Base-by-base conservation (phyloP, 345 rosid species). In the Euphorbia pulcherrima region DNA sequence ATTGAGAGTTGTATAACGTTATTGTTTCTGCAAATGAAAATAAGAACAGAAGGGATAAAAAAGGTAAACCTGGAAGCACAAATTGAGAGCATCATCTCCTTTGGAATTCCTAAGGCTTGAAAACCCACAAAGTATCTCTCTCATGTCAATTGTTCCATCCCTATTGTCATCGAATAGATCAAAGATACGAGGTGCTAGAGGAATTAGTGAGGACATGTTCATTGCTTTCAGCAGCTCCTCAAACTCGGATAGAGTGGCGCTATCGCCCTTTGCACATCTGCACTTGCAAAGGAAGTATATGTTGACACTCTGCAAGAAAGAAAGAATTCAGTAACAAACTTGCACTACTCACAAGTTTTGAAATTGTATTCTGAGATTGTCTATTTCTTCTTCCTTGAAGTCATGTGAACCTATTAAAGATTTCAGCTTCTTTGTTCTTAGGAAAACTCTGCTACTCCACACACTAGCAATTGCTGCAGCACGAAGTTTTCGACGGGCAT, bases 401-500 rank as follows among this genome's bases (percentile, higher is more conserved):
- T 87, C 89, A 66, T 80, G 81, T 40, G 88, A 76, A 7, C 83
- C 92, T 5, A 87, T 74, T 64, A 87, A 57, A 60, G 75, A 74
- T 60, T 71, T 87, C 4, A 85, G 80, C 80, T 81, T 85, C 75
- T 87, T 83, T 11, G 84, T 83, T 56, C 92, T 82, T 64, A 85
- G 68, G 65, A 83, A 75, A 68, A 85, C 70, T 33, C 83, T 79
- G 80, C 85, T 79, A 72, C 88, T 79, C 70, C 84, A 82, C 30
- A 87, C 80, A 24, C 92, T 85, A 1, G 92, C 89, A 0, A 85
- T 68, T 2, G 92, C 89, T 0, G 88, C 89, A 5, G 88, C 89
- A 0, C 89, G 85, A 18, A 87, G 74, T 64, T 83, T 83, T 29
- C 86, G 80, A 14, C 89, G 76, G 5, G 92, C 89, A 1, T 87